Evolutionary conservation across 768 basidiomycete genomes (phyloP).

Genomic region (Mycena vulgaris): DNA sequence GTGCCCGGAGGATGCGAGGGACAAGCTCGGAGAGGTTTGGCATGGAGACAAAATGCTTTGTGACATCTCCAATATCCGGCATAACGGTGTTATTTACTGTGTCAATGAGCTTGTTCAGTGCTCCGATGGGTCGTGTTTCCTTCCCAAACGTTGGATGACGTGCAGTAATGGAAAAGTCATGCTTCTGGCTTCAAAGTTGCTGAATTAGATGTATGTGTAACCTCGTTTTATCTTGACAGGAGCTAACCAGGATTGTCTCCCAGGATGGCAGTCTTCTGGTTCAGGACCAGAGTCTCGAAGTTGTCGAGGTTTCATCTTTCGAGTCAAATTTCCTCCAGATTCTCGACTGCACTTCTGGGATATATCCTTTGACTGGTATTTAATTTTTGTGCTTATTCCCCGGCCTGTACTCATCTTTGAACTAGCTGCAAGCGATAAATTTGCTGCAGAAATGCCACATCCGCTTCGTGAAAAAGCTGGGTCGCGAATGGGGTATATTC

Average conservation of each 20-base stretch:
- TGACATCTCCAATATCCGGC: conserved; percentile 45
- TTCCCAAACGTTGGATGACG: conserved; percentile 28
- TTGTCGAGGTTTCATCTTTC: conserved; percentile 3
- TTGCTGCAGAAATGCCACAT: conserved; percentile 16
- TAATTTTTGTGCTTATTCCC: neutral
- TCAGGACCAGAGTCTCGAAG: neutral
- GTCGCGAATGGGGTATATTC: conserved; percentile 32
- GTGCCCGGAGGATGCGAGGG: conserved; percentile 44
- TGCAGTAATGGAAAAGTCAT: conserved; percentile 1
- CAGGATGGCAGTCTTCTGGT: conserved; percentile 6
- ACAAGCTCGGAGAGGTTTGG: conserved; percentile 42
- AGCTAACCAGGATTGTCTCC: neutral
- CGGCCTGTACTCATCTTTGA: neutral
- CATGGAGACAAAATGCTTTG: conserved; percentile 50
- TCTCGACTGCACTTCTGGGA: conserved; percentile 12
- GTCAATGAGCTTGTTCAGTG: conserved; percentile 44
- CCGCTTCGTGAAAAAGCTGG: conserved; percentile 27
- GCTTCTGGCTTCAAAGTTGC: conserved; percentile 1
- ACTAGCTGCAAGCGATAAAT: neutral
- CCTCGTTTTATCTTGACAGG: neutral
- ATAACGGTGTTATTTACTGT: conserved; percentile 42
- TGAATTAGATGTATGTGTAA: neutral
- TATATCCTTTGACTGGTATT: conserved; percentile 5
- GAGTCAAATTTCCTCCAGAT: conserved; percentile 7
- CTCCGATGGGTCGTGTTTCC: conserved; percentile 25